Base-by-base conservation (phyloP, 1,139 yeast genomes). In the Debaryomyces udenii region DNA sequence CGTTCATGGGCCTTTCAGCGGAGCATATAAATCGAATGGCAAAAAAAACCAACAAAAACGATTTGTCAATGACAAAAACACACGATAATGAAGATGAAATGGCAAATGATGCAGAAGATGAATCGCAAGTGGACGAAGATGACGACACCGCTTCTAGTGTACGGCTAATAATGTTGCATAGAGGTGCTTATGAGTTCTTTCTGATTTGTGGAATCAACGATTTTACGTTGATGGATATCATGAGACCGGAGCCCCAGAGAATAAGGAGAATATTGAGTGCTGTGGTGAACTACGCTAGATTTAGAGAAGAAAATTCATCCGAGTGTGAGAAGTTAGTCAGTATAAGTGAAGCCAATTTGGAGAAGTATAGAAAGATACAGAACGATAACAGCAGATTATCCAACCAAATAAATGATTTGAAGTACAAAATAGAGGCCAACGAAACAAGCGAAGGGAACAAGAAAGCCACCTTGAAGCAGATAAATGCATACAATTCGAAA, bases 261-360 rank as follows among this genome's bases (percentile, higher is more conserved):
- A 71, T 81, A 3, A 67, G 81, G 48, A 69, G 94, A 37, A 73
- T 87, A 14, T 62, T 90, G 23, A 87, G 96, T 57, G 95, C 94
- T 1, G 83, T 90, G 38, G 86, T 89, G 13, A 89, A 90, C 57
- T 90, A 80, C 68, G 95, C 95, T 2, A 67, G 94, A 44, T 89
- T 86, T 54, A 73, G 96, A 50, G 96, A 88, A 53, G 87, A 83
- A 49, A 81, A 86, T 42, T 78, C 86, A 57, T 75, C 71, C 15
- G 90, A 81, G 51, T 83, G 86, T 53, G 90, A 83, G 43, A 76
- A 75, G 20, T 66, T 83, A 33, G 78, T 84, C 30, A 66, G 70
- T 13, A 70, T 74, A 40, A 78, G 86, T 46, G 87, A 83, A 44
- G 55, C 66, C 10, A 64, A 74, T 27, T 62, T 80, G 31, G 75